A percentile compares a stretch with the other conserved stretches of the same genome.
Evolutionary conservation across 306 rosid genomes (phyloP).

Genomic region (Ormosia semicastrata): DNA sequence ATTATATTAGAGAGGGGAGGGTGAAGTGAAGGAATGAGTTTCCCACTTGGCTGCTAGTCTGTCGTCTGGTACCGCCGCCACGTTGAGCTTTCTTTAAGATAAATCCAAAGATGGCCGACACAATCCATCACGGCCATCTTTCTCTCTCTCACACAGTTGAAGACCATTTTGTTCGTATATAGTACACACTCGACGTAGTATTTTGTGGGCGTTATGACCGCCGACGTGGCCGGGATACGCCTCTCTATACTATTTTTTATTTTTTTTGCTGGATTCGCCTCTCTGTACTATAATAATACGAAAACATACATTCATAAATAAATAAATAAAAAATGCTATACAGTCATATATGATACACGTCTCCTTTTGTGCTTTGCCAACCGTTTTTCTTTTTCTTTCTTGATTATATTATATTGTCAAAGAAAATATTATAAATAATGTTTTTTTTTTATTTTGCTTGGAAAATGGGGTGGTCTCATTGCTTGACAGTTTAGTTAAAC

Average conservation of each 20-base stretch:
- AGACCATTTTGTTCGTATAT: constrained; percentile 12
- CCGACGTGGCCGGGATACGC: constrained; percentile 41
- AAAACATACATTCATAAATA: not conserved
- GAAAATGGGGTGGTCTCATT: not conserved
- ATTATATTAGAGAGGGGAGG: not conserved
- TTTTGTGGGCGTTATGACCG: constrained; percentile 21
- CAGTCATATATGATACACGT: not conserved
- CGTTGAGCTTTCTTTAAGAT: constrained; percentile 75
- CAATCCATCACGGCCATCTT: constrained; percentile 46
- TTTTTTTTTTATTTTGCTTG: not conserved
- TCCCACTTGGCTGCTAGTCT: constrained; percentile 86
- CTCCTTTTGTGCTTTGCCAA: not conserved
- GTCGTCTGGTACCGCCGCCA: constrained; percentile 77
- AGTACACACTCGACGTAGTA: constrained; percentile 30
- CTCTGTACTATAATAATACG: not conserved
- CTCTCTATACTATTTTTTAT: not conserved
- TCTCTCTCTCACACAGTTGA: constrained; percentile 5
- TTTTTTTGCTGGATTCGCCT: too few species aligned
- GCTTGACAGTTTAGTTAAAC: not conserved
- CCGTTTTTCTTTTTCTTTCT: not conserved
- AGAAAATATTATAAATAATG: not conserved
- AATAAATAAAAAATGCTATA: not conserved
- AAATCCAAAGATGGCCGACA: constrained; percentile 92
- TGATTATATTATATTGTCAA: not conserved
- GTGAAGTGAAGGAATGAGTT: constrained; percentile 33